Evolutionary conservation across 1,139 yeast species (phyloP).

Genomic region (Magnusiomyces paraingens): DNA sequence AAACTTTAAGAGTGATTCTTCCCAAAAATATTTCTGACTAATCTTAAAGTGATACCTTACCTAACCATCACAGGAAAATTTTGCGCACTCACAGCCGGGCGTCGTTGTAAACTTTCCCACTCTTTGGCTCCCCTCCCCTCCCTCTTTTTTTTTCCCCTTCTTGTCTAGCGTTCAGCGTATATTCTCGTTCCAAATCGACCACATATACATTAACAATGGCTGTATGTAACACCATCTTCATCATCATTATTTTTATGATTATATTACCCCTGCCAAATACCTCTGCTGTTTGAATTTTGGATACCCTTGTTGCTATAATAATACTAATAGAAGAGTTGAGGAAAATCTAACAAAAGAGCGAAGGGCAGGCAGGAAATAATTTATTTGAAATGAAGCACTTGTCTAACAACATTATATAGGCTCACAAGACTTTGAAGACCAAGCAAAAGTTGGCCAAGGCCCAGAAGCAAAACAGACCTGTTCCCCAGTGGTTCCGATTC

Average conservation of each 20-base stretch:
- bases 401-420: conserved; percentile 27
- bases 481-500: conserved; percentile 99
- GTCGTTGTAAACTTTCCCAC: too few species aligned
- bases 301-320: not conserved
- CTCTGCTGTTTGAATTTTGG: too few species aligned
- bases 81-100: too few species aligned
- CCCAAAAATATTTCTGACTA: too few species aligned
- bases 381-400: not conserved
- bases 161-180: conserved; percentile 7
- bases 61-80: too few species aligned
- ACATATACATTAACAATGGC: conserved; percentile 13
- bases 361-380: too few species aligned
- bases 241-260: not conserved
- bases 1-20: too few species aligned
- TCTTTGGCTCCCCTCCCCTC: not conserved
- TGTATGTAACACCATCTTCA: conserved; percentile 11
- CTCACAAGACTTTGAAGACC: conserved; percentile 96
- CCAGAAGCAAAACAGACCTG: conserved; percentile 98
- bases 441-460: conserved; percentile 99
- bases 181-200: conserved; percentile 6
- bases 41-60: too few species aligned
- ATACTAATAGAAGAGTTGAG: not conserved
- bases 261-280: not conserved
- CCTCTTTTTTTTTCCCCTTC: conserved; percentile 5
- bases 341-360: not conserved